Evolutionary conservation across 2,329 filamentous ascomycete species (phyloP).

Genomic region (Aspergillus fructus): DNA sequence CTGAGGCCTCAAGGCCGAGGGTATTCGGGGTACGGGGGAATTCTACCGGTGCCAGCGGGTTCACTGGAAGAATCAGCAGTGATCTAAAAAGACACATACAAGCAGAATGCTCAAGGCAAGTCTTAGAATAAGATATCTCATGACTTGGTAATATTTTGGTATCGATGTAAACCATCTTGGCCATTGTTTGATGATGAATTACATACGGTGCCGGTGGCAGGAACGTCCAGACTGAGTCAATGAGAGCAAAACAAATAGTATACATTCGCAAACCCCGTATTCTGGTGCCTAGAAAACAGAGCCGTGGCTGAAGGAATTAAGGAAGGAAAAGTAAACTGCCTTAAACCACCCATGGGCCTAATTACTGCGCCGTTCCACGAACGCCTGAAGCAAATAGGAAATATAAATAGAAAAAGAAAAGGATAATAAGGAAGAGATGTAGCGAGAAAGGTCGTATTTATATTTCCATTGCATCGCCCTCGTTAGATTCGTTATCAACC

Average conservation of each 20-base stretch:
- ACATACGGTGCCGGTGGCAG: too few relatives aligned
- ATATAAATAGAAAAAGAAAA: neutral
- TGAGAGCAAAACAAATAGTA: neutral
- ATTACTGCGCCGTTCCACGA: neutral
- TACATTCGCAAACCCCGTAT: neutral
- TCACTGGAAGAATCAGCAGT: too few relatives aligned
- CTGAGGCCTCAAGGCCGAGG: too few relatives aligned
- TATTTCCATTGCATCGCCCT: conserved; percentile 38
- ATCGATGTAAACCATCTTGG: too few relatives aligned
- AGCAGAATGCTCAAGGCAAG: too few relatives aligned
- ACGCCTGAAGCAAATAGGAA: neutral
- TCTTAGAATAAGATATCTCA: too few relatives aligned
- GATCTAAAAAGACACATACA: too few relatives aligned
- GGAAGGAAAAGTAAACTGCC: neutral
- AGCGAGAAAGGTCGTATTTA: conserved; percentile 16
- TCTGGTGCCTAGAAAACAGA: neutral
- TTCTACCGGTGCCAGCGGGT: too few relatives aligned
- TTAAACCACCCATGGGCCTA: neutral
- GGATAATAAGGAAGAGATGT: neutral
- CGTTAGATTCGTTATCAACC: conserved; percentile 35
- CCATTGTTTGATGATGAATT: too few relatives aligned
- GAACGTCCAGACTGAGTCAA: neutral
- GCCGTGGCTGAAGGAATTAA: neutral
- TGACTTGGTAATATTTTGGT: too few relatives aligned
- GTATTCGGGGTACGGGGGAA: too few relatives aligned